Evolutionary conservation across 345 rosid species (phyloP), one percentile per base, ranked within the genome.

Genomic region (Microthlaspi erraticum): DNA sequence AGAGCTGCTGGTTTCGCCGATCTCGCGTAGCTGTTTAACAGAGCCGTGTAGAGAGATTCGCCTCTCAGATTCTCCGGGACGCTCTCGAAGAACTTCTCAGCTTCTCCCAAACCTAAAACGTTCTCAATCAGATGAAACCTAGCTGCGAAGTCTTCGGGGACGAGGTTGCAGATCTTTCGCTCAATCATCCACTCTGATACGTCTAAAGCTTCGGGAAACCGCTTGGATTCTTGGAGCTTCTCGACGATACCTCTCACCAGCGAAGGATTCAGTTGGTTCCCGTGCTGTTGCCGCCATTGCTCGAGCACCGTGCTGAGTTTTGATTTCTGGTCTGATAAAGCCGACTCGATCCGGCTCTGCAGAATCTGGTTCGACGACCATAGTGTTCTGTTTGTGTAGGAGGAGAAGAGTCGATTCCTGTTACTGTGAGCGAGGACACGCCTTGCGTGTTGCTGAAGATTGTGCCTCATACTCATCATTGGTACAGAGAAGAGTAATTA

Each of bases 371-470:
- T 60, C 36, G 7, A 5, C 36, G 46, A 42, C 41, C 1, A 12
- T 60, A 39, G 19, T 11, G 49, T 13, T 56, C 4, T 4, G 43
- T 36, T 41, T 39, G 20, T 13, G 49, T 20, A 5, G 41, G 66
- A 31, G 53, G 56, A 48, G 33, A 48, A 36, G 68, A 64, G 9
- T 7, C 56, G 57, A 64, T 56, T 14, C n/a, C 5, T 48, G 34
- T 5, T 13, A 9, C 34, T 34, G 57, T 46, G 17, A 63, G 33
- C 8, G 68, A 64, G 33, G 9, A 48, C 5, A 33, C 68, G 44
- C 56, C 7, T 64, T 13, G 56, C 56, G n/a, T 64, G 68, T 33
- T 12, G 44, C 44, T 46, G 31, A 18, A 64, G 68, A 18, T 20
- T 46, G 48, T n/a, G n/a, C n/a, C 5, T 43, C 48, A 43, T 43